These are phyloP conservation scores for Collybia mongolica DNA, from an alignment of 768 basidiomycete species.

Conservation along the genomic window DNA sequence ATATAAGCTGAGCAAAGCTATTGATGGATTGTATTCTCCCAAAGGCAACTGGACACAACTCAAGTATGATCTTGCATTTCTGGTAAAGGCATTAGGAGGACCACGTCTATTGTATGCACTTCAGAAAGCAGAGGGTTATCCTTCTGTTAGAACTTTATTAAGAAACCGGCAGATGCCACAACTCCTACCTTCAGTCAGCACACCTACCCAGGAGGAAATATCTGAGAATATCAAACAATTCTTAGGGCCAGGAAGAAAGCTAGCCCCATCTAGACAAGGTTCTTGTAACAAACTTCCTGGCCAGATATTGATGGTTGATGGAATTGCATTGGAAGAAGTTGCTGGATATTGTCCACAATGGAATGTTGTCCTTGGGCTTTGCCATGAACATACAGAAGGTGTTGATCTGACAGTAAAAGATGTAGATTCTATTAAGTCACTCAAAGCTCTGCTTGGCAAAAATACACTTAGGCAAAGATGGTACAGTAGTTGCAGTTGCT, in stretches of 20 bases:
- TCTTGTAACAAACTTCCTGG: conserved; percentile 6
- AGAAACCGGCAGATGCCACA: conserved; percentile 11
- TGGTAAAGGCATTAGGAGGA: conserved; percentile 23
- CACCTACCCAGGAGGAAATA: neutral
- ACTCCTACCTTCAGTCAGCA: conserved; percentile 1
- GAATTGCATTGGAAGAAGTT: conserved; percentile 20
- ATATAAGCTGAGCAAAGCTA: neutral
- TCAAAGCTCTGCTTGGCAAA: too few relatives aligned
- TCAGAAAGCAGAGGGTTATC: conserved; percentile 16
- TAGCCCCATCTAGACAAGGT: neutral
- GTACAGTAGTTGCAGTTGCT: conserved; percentile 21
- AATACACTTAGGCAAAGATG: conserved; percentile 30
- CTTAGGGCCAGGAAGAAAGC: neutral
- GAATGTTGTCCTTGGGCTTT: conserved; percentile 3
- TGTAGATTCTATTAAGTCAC: conserved; percentile 5
- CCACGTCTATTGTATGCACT: conserved; percentile 22
- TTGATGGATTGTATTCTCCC: conserved; percentile 10
- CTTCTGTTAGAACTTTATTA: conserved; percentile 18
- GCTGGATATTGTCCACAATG: conserved; percentile 12
- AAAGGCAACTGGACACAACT: conserved; percentile 9
- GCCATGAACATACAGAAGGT: neutral
- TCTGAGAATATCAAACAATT: neutral
- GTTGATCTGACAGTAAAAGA: neutral
- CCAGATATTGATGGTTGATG: conserved; percentile 23
- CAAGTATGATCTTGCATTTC: conserved; percentile 22